phyloP scores from a whole-genome alignment of 805 yeast species.

The Candida bentonensis region DNA sequence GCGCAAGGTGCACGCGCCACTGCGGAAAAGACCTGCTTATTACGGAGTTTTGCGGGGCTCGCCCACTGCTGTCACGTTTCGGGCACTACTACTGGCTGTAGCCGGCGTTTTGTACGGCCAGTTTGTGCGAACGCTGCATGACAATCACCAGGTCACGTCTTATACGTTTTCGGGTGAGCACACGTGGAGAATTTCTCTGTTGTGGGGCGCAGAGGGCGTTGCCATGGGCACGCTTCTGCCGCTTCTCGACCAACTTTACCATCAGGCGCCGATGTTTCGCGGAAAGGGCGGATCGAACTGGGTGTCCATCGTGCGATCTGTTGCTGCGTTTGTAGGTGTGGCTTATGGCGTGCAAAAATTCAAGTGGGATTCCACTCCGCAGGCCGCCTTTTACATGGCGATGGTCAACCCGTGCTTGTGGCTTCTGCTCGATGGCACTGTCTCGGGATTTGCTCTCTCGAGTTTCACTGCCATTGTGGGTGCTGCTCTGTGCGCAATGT shows the following conservation, averaged over 20 bases:
- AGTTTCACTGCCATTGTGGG: constrained; percentile 20
- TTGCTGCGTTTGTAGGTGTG: constrained; percentile 26
- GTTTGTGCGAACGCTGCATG: constrained; percentile 17
- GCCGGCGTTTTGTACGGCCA: constrained; percentile 20
- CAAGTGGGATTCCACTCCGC: constrained; percentile 22
- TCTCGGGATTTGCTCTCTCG: constrained; percentile 23
- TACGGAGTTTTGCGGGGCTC: neutral
- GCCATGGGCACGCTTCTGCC: constrained; percentile 18
- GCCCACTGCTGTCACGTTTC: constrained; percentile 4
- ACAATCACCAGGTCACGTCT: constrained; percentile 15
- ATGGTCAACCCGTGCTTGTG: constrained; percentile 26
- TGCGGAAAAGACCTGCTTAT: neutral
- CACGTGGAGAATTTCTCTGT: constrained; percentile 12
- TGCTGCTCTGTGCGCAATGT: constrained; percentile 14
- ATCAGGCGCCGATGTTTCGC: constrained; percentile 6
- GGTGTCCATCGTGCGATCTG: constrained; percentile 23
- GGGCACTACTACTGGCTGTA: constrained; percentile 12
- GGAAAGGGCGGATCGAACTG: constrained; percentile 15
- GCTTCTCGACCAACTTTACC: constrained; percentile 13
- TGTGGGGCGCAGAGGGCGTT: constrained; percentile 19
- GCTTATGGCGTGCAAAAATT: constrained; percentile 25
- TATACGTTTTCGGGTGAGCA: constrained; percentile 13
- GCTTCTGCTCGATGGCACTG: constrained; percentile 24
- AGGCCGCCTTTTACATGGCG: constrained; percentile 23
- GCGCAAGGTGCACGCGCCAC: neutral